Evolutionary conservation across 2,329 filamentous ascomycete genomes (phyloP).

Genomic region (Colletotrichum sublineola): DNA sequence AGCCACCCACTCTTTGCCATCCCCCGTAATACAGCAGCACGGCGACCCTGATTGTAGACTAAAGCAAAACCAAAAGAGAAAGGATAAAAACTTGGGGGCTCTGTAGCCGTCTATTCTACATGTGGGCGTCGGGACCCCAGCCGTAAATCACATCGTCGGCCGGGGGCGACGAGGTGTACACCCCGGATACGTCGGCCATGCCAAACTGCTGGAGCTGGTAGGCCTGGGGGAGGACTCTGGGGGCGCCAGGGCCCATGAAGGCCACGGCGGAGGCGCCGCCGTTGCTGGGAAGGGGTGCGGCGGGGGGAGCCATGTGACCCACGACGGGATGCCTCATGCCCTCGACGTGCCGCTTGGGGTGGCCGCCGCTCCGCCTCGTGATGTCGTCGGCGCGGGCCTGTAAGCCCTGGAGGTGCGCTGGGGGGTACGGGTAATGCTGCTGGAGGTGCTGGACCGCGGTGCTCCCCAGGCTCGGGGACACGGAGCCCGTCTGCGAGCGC

Average conservation of each 20-base stretch:
- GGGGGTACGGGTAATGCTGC: constrained; percentile 6
- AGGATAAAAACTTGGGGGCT: no score
- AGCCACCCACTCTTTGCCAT: no score
- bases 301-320: not conserved
- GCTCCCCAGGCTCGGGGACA: not conserved
- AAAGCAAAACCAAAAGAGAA: not conserved
- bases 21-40: not conserved
- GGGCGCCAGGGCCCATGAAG: constrained; percentile 3
- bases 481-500: constrained; percentile 20
- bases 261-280: not conserved
- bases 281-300: not conserved
- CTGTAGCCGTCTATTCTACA: constrained; percentile 4
- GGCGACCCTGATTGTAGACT: not conserved
- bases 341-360: not conserved
- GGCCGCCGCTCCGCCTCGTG: not conserved
- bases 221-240: constrained; percentile 1
- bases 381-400: not conserved
- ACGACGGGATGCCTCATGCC: not conserved
- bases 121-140: constrained; percentile 25
- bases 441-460: not conserved
- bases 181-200: constrained; percentile 35
- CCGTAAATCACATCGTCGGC: constrained; percentile 28
- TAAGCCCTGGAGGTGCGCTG: not conserved
- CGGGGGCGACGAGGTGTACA: constrained; percentile 26
- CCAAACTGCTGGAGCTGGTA: constrained; percentile 30